Evolutionary conservation across 768 basidiomycete species (phyloP), one percentile per base, ranked within the genome.

Genomic region (Aureoboletus auriporus): DNA sequence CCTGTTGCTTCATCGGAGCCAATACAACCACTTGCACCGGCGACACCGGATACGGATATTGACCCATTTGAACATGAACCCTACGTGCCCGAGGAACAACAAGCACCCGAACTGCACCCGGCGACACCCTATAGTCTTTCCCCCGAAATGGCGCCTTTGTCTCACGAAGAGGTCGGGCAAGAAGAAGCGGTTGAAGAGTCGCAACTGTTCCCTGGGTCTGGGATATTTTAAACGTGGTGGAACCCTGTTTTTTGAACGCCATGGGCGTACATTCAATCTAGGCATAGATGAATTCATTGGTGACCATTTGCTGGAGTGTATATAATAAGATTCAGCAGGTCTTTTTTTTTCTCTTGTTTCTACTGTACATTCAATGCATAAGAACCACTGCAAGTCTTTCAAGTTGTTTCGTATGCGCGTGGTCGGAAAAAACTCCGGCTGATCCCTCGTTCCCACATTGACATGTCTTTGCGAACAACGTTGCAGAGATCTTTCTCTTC

Each of bases 131-230:
- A 57, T 42, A 64, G 54, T 16, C 52, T 66, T n/a, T 68, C 65
- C 4, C 47, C 65, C 34, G 57, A 59, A 5, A 53, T 49, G 14
- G 52, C 52, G 37, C 16, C 50, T 17, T 35, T 11, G 5, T 17
- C 17, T 5, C 46, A 49, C 0, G 16, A n/a, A 36, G 62, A 62
- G 36, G 62, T 61, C 31, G 44, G 54, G 16, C 59, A 58, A 12
- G 63, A 59, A 12, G 59, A 61, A 35, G 56, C 44, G 12, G 59
- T 48, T 35, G 71, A 68, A 50, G 66, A 62, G 37, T 70, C 69
- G 12, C 72, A 63, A 52, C 37, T 75, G 46, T 72, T 74, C 64
- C 73, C 73, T 20, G 73, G 73, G 27, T 74, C 72, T 23, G 73
- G 70, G 36, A 46, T 74, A 40, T 75, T 71, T 52, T 74, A 55